phyloP scores from a whole-genome alignment of 768 basidiomycete species.

The Suillus subalutaceus region DNA sequence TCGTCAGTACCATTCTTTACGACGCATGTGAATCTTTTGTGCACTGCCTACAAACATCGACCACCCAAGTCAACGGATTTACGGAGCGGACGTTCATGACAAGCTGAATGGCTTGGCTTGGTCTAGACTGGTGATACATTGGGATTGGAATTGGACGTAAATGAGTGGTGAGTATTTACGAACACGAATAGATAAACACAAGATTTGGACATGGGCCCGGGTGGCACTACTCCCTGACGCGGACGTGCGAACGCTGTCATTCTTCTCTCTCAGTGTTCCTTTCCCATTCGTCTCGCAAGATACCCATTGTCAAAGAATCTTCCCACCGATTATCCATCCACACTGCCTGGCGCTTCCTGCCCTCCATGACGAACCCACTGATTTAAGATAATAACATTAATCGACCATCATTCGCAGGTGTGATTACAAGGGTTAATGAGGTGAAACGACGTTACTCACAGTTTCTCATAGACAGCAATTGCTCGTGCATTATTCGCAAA shows the following conservation, averaged over 20 bases:
- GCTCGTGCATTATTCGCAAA: slow-evolving; percentile 42
- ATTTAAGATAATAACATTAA: slow-evolving; percentile 2
- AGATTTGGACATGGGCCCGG: background rate
- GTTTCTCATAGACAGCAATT: slow-evolving; percentile 41
- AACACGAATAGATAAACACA: background rate
- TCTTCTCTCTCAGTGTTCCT: background rate
- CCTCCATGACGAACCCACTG: slow-evolving; percentile 46
- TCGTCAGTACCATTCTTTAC: background rate
- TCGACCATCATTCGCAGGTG: background rate
- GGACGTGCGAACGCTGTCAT: background rate
- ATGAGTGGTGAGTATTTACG: background rate
- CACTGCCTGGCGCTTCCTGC: slow-evolving; percentile 36
- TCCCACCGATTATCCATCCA: slow-evolving; percentile 42
- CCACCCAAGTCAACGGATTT: background rate
- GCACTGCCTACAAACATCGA: background rate
- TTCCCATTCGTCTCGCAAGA: slow-evolving; percentile 44
- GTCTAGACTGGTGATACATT: background rate
- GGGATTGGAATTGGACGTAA: background rate
- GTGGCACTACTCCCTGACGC: background rate
- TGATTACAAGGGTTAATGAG: slow-evolving; percentile 8
- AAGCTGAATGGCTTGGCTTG: background rate
- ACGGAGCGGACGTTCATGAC: background rate
- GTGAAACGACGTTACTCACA: slow-evolving; percentile 34
- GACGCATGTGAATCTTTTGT: background rate
- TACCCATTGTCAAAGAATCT: slow-evolving; percentile 41